A percentile compares a stretch with the other conserved stretches of the same genome.
phyloP scores from a whole-genome alignment of 2,329 filamentous ascomycete species.

The Phyllosticta citrichinensis region DNA sequence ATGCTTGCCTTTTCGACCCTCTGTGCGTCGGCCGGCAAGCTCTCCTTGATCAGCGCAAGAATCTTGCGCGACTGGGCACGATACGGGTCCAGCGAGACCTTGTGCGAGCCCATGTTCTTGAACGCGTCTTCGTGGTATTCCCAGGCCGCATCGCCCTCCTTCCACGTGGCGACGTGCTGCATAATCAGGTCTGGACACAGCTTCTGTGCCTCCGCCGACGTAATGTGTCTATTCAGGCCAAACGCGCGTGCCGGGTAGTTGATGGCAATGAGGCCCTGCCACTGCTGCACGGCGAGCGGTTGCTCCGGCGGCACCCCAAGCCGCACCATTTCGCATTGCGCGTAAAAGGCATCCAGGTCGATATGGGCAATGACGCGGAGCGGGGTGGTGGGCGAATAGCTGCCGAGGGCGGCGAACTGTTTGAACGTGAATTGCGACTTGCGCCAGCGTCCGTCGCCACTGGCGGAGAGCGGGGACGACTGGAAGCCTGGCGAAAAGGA shows the following conservation, averaged over 20 bases:
- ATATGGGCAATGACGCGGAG: constrained; percentile 83
- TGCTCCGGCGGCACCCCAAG: constrained; percentile 62
- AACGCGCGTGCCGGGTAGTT: constrained; percentile 85
- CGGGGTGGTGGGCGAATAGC: constrained; percentile 61
- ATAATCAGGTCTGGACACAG: constrained; percentile 73
- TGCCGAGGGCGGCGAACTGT: constrained; percentile 65
- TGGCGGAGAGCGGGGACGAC: constrained; percentile 33
- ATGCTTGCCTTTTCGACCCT: constrained; percentile 88
- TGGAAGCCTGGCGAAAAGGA: constrained; percentile 41
- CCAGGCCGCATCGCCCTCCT: constrained; percentile 86
- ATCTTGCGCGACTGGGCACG: constrained; percentile 76
- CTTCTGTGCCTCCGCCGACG: constrained; percentile 71
- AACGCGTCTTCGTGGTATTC: constrained; percentile 76
- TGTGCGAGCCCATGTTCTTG: constrained; percentile 73
- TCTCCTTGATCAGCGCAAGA: constrained; percentile 64
- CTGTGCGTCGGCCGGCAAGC: constrained; percentile 54
- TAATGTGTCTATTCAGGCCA: constrained; percentile 71
- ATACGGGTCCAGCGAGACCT: constrained; percentile 91
- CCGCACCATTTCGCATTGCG: constrained; percentile 86
- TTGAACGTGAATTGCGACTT: constrained; percentile 76
- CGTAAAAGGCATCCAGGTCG: constrained; percentile 94
- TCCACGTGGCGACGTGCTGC: constrained; percentile 93
- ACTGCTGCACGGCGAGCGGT: constrained; percentile 90
- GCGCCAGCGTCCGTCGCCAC: constrained; percentile 23
- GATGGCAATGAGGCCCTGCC: constrained; percentile 88